phyloP scores from a whole-genome alignment of 306 rosid genomes.

The Dryas drummondii region DNA sequence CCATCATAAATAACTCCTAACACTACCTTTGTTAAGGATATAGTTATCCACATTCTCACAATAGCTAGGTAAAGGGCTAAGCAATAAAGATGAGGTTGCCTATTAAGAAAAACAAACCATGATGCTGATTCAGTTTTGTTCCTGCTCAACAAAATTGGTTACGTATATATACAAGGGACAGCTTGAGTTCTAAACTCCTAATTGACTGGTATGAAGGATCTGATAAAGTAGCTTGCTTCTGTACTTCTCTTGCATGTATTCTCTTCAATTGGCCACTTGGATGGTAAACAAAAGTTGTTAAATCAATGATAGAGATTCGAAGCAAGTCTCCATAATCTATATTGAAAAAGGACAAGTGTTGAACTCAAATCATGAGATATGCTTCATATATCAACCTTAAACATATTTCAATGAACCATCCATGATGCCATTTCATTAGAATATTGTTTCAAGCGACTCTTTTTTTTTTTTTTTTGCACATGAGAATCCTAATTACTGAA shows the following conservation, averaged over 20 bases:
- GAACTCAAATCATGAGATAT: not conserved
- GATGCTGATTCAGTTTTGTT: not conserved
- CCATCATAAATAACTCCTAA: no score
- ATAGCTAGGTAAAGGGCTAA: no score
- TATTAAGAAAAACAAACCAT: not conserved
- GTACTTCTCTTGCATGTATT: not conserved
- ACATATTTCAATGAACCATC: no score
- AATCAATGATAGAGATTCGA: no score
- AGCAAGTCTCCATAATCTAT: not conserved
- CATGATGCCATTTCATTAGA: no score
- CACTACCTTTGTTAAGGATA: no score
- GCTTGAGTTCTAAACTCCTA: not conserved
- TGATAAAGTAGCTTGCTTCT: not conserved
- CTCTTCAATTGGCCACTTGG: not conserved
- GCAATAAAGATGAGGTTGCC: not conserved
- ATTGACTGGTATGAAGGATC: no score
- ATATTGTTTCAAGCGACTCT: no score
- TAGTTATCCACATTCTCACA: no score
- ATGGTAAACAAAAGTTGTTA: not conserved
- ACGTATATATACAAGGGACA: not conserved
- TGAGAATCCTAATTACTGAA: not conserved
- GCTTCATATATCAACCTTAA: no score
- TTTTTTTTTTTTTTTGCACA: no score
- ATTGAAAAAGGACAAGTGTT: not conserved
- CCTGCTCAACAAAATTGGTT: not conserved